Percentiles rank a stretch among this genome's conserved stretches.
Evolutionary conservation across 2,329 filamentous ascomycete species (phyloP).

Genomic region (Calonectria naviculata): DNA sequence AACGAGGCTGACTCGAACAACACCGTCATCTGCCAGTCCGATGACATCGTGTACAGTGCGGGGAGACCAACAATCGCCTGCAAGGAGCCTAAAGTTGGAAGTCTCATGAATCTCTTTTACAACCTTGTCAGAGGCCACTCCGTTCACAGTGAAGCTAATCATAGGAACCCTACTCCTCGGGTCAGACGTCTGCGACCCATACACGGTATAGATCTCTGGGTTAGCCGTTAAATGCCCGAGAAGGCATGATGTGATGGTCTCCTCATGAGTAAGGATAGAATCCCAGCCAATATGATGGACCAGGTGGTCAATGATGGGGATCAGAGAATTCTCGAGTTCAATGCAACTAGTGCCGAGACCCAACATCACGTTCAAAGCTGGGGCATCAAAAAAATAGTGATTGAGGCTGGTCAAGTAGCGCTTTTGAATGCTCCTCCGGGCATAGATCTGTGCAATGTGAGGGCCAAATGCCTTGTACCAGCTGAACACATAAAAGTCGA

Average conservation of each 20-base stretch:
- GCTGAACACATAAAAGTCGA: conserved; percentile 82
- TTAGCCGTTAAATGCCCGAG: conserved; percentile 8
- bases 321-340: neutral
- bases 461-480: conserved; percentile 78
- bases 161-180: conserved; percentile 1
- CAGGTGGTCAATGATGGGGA: conserved; percentile 2
- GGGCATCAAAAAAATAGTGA: neutral
- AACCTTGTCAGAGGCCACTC: neutral
- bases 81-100: conserved; percentile 2
- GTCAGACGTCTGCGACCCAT: conserved; percentile 10
- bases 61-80: conserved; percentile 17
- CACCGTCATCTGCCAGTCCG: conserved; percentile 10
- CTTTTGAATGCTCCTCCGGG: neutral
- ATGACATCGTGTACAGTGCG: conserved; percentile 18
- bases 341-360: neutral
- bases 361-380: neutral
- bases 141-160: conserved; percentile 7
- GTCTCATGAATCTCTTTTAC: neutral
- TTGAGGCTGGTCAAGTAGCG: neutral
- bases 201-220: conserved; percentile 11
- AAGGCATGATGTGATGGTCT: neutral
- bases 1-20: conserved; percentile 16
- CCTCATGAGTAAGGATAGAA: neutral
- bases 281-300: conserved; percentile 6
- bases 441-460: conserved; percentile 6